These are phyloP conservation scores for Ustilago cynodontis DNA, from an alignment of 1,284 basidiomycete genomes.

Conservation along the genomic window DNA sequence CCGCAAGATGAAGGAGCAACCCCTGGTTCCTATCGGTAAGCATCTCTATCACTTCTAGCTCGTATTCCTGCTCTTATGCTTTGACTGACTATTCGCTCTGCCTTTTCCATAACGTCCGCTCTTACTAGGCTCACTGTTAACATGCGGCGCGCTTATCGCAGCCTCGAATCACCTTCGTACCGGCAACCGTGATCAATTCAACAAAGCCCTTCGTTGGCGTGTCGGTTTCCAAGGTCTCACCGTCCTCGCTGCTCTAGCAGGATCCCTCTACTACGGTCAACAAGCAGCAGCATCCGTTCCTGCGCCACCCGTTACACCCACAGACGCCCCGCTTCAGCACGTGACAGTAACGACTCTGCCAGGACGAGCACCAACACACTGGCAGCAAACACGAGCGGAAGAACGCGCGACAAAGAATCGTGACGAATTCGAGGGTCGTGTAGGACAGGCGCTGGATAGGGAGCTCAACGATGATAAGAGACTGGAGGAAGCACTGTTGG, in stretches of 20 bases:
- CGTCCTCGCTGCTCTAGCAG: slow-evolving; percentile 61
- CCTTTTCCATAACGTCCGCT: no score
- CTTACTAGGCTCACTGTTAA: slow-evolving; percentile 60
- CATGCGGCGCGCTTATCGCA: slow-evolving; percentile 61
- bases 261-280: slow-evolving; percentile 61
- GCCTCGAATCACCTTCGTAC: slow-evolving; percentile 64
- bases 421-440: slow-evolving; percentile 25
- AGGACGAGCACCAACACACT: slow-evolving; percentile 36
- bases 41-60: not conserved
- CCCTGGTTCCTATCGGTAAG: slow-evolving; percentile 68
- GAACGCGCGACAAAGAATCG: slow-evolving; percentile 39
- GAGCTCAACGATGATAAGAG: slow-evolving; percentile 44
- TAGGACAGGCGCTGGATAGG: slow-evolving; percentile 32
- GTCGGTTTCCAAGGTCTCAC: slow-evolving; percentile 68
- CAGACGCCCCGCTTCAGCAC: slow-evolving; percentile 31
- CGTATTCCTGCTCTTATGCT: not conserved
- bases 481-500: slow-evolving; percentile 48
- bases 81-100: no score
- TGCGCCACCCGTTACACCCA: slow-evolving; percentile 18
- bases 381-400: slow-evolving; percentile 46
- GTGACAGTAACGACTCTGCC: slow-evolving; percentile 39
- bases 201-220: slow-evolving; percentile 66
- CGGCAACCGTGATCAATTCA: slow-evolving; percentile 65
- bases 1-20: slow-evolving; percentile 66
- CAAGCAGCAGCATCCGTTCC: slow-evolving; percentile 34